These are phyloP conservation scores for Verticillium isaacii DNA, from an alignment of 2,329 filamentous ascomycete species.

Conservation along the genomic window DNA sequence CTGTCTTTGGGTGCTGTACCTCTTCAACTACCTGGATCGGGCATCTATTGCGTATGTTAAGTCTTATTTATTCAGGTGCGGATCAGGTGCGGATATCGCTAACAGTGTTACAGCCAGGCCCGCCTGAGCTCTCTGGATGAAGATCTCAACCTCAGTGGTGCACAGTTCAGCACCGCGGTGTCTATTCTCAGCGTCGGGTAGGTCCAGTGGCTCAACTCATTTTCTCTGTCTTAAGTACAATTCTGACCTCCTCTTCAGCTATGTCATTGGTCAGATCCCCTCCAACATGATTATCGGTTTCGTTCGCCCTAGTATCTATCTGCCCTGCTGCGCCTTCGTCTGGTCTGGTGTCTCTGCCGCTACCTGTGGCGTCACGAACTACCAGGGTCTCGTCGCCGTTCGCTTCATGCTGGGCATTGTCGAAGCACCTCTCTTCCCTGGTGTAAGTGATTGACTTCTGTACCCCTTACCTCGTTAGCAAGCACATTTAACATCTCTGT, in stretches of 20 bases:
- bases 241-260: conserved; percentile 22
- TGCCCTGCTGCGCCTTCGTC: conserved; percentile 38
- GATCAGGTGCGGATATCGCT: neutral
- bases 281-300: conserved; percentile 39
- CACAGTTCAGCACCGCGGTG: conserved; percentile 52
- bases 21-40: conserved; percentile 20
- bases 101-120: conserved; percentile 30
- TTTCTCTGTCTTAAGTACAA: neutral
- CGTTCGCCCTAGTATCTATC: conserved; percentile 45
- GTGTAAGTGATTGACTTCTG: conserved; percentile 31
- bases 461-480: conserved; percentile 42
- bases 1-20: conserved; percentile 17
- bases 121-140: conserved; percentile 47
- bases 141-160: conserved; percentile 49
- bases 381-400: conserved; percentile 33
- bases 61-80: neutral
- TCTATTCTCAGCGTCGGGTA: conserved; percentile 34
- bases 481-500: conserved; percentile 26
- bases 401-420: conserved; percentile 37
- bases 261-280: conserved; percentile 41
- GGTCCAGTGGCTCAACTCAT: conserved; percentile 37
- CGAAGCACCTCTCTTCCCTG: conserved; percentile 32
- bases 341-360: conserved; percentile 36
- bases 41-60: conserved; percentile 16
- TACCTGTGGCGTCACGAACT: conserved; percentile 35